Evolutionary conservation across 2,329 filamentous ascomycete genomes (phyloP), one percentile per base, ranked within the genome.

Genomic region (Neospermospora avenae): DNA sequence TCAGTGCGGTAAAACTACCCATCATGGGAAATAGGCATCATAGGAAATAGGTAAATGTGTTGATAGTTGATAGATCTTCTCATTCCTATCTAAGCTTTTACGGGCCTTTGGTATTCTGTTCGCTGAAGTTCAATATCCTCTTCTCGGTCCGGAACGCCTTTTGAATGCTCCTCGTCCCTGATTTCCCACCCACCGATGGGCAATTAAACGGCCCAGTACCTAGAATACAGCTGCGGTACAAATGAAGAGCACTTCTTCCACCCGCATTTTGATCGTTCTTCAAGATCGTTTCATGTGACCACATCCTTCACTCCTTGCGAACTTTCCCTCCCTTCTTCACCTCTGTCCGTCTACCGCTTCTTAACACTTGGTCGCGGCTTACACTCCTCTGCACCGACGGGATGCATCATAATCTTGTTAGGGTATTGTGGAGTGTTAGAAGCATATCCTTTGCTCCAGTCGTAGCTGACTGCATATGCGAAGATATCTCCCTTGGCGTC

Each of bases 401-500:
- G 87, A 73, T 96, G 90, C 73, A 96, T 80, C 87, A 92, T 92
- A 56, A 95, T 87, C 78, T 95, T 95, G 75, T 85, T 89, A 8
- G 89, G 85, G 62, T 85, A 86, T 66, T 82, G 82, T 59, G 86
- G 85, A 25, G 80, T 95, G 77, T 98, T 98, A 67, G 81, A 84
- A 65, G 89, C 85, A 77, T 93, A 97, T 16, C 95, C 95, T 80
- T 99, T 98, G 78, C 89, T 92, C 95, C 95, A 99, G 78, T 99
- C 95, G 75, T 99, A 99, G 73, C 91, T 92, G 51, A 97, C 85
- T 25, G 93, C 91, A 69, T 95, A 95, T 16, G 90, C 90, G 72
- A 95, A 95, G 70, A 93, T 91, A 72, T 77, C 87, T 55, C 95
- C 95, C 60, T 81, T 88, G 69, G 86, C 85, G 78, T 93, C 96